Base-by-base conservation (phyloP, 1,139 yeast genomes). In the Saccharomyces pastorianus region DNA sequence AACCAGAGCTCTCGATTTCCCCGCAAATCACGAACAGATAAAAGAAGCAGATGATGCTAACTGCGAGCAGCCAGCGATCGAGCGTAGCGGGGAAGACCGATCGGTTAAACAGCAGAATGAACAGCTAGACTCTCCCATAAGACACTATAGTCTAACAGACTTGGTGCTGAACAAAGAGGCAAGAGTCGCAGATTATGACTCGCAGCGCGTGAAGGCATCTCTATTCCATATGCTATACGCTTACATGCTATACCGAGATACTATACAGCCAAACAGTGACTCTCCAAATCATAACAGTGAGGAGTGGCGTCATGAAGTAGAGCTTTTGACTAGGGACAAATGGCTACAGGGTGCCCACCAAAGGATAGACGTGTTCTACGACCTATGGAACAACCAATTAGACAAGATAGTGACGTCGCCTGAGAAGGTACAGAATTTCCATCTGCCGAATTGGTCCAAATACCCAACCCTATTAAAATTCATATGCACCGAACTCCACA, bases 221-320 rank as follows among this genome's bases (percentile, higher is more conserved):
- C 34, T 67, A 8, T 67, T 65, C 50, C 63, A 66, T 51, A 56
- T 67, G 60, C 48, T 67, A 23, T 66, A 66, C 55, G 59, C 69
- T 2, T 67, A 50, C 53, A 59, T 60, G 31, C 48, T 66, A 31
- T 65, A 60, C 56, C 58, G 58, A 48, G 58, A 58, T 44, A 60
- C 62, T 5, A 46, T 56, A 6, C 31, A 27, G 25, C 20, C 34
- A 25, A 27, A 20, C 23, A 4, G 23, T 9, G 9, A 46, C 41
- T 38, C 47, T 3, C 29, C 31, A 14, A n/a, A 38, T n/a, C 17
- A 42, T 9, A 46, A 26, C 11, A 49, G 54, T 14, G 38, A 44
- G 46, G 41, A 34, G n/a, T 59, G 61, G 59, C 34, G 47, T 1
- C 49, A 50, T 42, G 65, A 60, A 47, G 50, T 52, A 4, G 48